Conservation (phyloP, 208 protist genomes). For the Leishmania amazonensis region DNA sequence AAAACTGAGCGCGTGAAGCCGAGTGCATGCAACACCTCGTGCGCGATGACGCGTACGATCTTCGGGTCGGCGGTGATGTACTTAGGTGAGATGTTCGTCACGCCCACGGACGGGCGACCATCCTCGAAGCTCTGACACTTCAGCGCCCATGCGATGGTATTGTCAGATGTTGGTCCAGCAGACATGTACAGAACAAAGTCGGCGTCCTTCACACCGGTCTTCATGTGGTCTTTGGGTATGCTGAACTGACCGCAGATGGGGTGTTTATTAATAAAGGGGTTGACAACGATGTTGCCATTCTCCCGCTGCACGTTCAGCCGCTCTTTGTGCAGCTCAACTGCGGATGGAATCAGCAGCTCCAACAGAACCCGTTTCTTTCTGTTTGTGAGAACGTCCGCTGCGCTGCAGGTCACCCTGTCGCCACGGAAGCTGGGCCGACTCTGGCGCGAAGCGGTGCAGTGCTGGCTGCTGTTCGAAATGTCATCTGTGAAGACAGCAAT, state of each 20-base stretch:
- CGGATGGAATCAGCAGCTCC: conserved; percentile 36
- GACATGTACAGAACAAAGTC: conserved; percentile 73
- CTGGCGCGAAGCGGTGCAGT: conserved; percentile 37
- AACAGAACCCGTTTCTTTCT: conserved; percentile 31
- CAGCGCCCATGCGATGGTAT: conserved; percentile 38
- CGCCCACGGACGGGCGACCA: conserved; percentile 37
- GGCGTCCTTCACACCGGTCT: conserved; percentile 32
- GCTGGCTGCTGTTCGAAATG: conserved; percentile 33
- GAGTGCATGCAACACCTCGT: conserved; percentile 86
- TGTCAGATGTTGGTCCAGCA: conserved; percentile 23
- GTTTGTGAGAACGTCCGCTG: conserved; percentile 36
- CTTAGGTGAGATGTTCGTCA: conserved; percentile 48
- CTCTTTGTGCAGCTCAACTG: conserved; percentile 52
- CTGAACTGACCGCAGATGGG: conserved; percentile 39
- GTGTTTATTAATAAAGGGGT: neutral
- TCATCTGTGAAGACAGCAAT: conserved; percentile 52
- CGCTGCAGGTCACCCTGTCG: conserved; percentile 14
- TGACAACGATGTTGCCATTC: conserved; percentile 13
- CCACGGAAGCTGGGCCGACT: conserved; percentile 26
- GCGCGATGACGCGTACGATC: conserved; percentile 38
- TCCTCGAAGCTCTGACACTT: conserved; percentile 30
- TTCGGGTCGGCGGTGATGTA: conserved; percentile 11
- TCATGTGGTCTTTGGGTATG: conserved; percentile 40
- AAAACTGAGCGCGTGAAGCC: conserved; percentile 52
- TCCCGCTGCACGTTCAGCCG: conserved; percentile 46